phyloP scores from a whole-genome alignment of 805 yeast genomes.

The Candida nitratophila region DNA sequence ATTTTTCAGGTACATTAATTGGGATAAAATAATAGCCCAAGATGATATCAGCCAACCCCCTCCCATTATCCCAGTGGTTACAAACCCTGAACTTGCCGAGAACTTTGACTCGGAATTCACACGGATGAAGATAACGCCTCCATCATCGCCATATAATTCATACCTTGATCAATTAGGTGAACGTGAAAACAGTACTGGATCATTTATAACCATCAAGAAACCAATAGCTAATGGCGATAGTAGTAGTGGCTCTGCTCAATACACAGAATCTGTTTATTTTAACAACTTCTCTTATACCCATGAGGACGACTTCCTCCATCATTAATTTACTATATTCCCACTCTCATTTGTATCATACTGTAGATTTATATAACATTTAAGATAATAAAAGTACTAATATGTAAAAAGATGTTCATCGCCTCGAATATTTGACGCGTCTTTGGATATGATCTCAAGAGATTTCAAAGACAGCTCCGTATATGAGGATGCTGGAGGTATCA shows the following conservation, averaged over 20 bases:
- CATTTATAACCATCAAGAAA: conserved; percentile 25
- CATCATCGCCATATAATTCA: conserved; percentile 24
- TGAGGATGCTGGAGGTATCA: too few relatives aligned
- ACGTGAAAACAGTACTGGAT: conserved; percentile 20
- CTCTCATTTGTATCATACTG: too few relatives aligned
- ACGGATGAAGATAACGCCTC: conserved; percentile 46
- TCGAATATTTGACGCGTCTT: neutral
- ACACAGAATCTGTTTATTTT: conserved; percentile 24
- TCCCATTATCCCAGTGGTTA: conserved; percentile 77
- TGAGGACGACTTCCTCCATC: conserved; percentile 8
- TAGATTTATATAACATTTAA: too few relatives aligned
- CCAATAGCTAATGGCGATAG: conserved; percentile 16
- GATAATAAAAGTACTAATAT: too few relatives aligned
- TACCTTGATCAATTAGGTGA: conserved; percentile 22
- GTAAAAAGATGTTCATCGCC: neutral
- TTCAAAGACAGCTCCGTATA: too few relatives aligned
- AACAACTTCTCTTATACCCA: conserved; percentile 26
- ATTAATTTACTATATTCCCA: neutral
- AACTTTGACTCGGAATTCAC: conserved; percentile 81
- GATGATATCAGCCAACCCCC: conserved; percentile 55
- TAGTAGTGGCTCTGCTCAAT: neutral
- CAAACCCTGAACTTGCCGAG: conserved; percentile 78
- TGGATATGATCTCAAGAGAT: too few relatives aligned
- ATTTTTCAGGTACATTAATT: conserved; percentile 70
- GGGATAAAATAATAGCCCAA: conserved; percentile 51